These are phyloP conservation scores for Arachis monticola DNA, from an alignment of 331 rosid genomes.

Conservation along the genomic window DNA sequence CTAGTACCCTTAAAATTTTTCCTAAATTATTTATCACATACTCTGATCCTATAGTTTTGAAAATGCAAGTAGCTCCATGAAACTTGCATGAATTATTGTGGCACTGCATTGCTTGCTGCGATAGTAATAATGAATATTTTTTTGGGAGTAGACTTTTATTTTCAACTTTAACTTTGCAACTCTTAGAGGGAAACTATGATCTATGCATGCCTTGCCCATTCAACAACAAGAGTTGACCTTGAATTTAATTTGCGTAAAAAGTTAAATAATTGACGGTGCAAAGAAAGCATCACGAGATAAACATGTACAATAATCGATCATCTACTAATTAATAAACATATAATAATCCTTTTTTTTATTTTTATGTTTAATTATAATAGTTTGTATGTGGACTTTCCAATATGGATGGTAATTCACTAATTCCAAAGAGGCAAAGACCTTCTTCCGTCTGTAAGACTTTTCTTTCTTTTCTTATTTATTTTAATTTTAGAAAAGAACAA, in stretches of 20 bases:
- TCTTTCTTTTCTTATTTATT: background rate
- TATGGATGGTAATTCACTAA: background rate
- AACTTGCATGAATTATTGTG: background rate
- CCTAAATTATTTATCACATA: background rate
- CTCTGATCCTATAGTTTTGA: background rate
- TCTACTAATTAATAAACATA: no score
- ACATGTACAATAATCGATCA: background rate
- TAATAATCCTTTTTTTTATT: background rate
- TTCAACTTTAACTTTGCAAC: conserved; percentile 11
- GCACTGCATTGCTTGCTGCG: conserved; percentile 27
- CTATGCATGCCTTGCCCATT: conserved; percentile 28
- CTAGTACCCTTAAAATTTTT: no score
- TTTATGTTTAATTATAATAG: background rate
- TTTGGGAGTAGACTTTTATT: background rate
- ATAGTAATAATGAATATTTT: conserved; percentile 9
- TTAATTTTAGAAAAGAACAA: no score
- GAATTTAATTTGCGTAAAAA: conserved; percentile 30
- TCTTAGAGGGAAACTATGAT: background rate
- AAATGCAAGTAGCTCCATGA: background rate
- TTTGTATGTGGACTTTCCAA: conserved; percentile 25
- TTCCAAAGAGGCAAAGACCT: background rate
- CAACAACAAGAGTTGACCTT: conserved; percentile 25
- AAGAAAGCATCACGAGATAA: conserved; percentile 23
- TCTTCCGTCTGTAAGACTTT: background rate
- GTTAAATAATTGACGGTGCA: conserved; percentile 26